Percentiles rank a stretch among this genome's conserved stretches.
Evolutionary conservation across 1,139 yeast genomes (phyloP).

Genomic region (Suhomyces atakaporum): DNA sequence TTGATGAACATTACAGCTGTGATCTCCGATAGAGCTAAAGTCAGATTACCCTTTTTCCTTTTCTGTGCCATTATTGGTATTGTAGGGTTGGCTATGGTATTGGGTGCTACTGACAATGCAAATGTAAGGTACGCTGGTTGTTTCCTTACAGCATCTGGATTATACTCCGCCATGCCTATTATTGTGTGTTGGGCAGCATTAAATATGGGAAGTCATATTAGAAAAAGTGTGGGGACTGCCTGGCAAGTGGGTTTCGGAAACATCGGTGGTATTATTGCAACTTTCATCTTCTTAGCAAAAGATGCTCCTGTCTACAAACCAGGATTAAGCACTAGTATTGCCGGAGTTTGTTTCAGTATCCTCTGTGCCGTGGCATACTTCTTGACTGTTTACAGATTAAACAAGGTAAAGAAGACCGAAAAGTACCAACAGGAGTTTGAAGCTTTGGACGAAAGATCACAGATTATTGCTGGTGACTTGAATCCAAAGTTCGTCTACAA

Average conservation of each 20-base stretch:
- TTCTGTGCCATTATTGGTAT: constrained; percentile 45
- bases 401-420: constrained; percentile 42
- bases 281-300: constrained; percentile 56
- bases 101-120: constrained; percentile 35
- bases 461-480: constrained; percentile 60
- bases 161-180: constrained; percentile 74
- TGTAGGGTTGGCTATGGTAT: constrained; percentile 56
- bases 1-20: constrained; percentile 49
- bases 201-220: constrained; percentile 68
- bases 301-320: constrained; percentile 62
- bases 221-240: constrained; percentile 73
- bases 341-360: constrained; percentile 54
- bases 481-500: constrained; percentile 57
- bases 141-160: constrained; percentile 65
- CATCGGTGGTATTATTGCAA: constrained; percentile 77
- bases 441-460: constrained; percentile 46
- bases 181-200: constrained; percentile 72
- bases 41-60: constrained; percentile 52
- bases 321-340: constrained; percentile 58
- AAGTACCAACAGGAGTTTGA: constrained; percentile 46
- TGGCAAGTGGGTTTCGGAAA: constrained; percentile 82
- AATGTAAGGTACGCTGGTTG: constrained; percentile 67
- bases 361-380: constrained; percentile 47
- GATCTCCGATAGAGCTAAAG: constrained; percentile 49
- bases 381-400: constrained; percentile 38